phyloP scores from a whole-genome alignment of 352 stramenopile genomes.

The Globisporangium perplexum region DNA sequence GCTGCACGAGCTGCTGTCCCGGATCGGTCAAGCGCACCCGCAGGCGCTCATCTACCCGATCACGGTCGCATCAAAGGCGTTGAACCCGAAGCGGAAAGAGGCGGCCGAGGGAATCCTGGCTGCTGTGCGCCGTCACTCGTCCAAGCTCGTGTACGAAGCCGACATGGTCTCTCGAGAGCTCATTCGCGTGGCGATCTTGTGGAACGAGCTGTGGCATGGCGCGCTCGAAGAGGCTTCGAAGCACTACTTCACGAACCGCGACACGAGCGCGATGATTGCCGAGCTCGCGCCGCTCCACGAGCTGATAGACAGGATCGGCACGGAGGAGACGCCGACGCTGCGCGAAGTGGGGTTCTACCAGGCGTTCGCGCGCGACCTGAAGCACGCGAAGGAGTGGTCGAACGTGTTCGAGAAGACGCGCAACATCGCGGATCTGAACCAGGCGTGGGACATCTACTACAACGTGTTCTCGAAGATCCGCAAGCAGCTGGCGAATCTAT shows the following conservation, averaged over 20 bases:
- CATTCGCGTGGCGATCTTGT: slow-evolving; percentile 99
- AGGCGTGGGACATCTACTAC: slow-evolving; percentile 99
- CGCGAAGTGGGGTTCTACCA: slow-evolving; percentile 83
- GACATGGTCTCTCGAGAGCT: slow-evolving; percentile 95
- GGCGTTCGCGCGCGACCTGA: slow-evolving; percentile 92
- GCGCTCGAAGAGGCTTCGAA: slow-evolving; percentile 97
- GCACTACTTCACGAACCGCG: slow-evolving; percentile 96
- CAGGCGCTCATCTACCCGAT: slow-evolving; percentile 99
- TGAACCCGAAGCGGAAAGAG: slow-evolving; percentile 84
- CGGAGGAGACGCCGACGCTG: slow-evolving; percentile 75
- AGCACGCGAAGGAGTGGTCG: slow-evolving; percentile 79
- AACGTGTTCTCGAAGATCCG: slow-evolving; percentile 94
- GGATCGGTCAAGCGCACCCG: slow-evolving; percentile 93
- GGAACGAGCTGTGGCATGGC: slow-evolving; percentile 99
- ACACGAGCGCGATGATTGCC: slow-evolving; percentile 96
- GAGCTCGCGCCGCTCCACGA: slow-evolving; percentile 94
- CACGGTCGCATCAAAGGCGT: slow-evolving; percentile 95
- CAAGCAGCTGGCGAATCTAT: slow-evolving; percentile 93
- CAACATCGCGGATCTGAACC: slow-evolving; percentile 80
- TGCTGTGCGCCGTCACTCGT: slow-evolving; percentile 92
- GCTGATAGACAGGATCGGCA: slow-evolving; percentile 73
- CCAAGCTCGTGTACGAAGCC: slow-evolving; percentile 96
- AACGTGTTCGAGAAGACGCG: slow-evolving; percentile 75
- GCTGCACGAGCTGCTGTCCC: slow-evolving; percentile 86
- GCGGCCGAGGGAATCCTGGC: slow-evolving; percentile 95